Base-by-base conservation (phyloP, 1,139 yeast genomes). In the Blastobotrys ciferrii region DNA sequence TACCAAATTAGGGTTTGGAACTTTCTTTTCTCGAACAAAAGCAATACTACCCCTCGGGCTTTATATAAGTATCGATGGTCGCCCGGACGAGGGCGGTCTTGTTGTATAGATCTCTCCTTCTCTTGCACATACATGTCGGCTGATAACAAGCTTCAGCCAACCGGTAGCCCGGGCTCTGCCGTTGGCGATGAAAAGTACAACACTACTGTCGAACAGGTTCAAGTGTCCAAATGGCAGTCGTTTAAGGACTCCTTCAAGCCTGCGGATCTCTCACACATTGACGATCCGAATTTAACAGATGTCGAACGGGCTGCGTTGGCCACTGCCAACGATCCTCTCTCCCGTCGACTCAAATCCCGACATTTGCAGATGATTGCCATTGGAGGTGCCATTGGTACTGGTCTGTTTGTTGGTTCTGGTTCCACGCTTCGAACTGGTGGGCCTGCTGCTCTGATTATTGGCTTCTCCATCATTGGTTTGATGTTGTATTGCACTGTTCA, bases 301-400 rank as follows among this genome's bases (percentile, higher is more conserved):
- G 43, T 58, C 14, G 65, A 63, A 44, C 50, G 53, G 25, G 60
- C 65, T 6, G 64, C 64, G 38, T 46, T 53, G 15, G 63, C 64
- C 33, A 62, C 67, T 7, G 64, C 66, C 12, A 56, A 57, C 42
- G 55, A 76, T 13, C 75, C 74, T 1, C 62, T 75, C 47, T 63
- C 64, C 30, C 63, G 77, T 49, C 65, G 67, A 5, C 69, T 77
- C 52, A 70, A 76, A 55, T 67, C 70, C 46, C 71, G 83, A 47
- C 85, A 80, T 56, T 46, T 55, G 73, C 78, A 81, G 58, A 77
- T 84, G 83, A 85, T 87, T 54, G 86, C 95, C 33, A 74, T 87
- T 44, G 95, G 94, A 17, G 87, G 94, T 20, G 84, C 91, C 56
- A 84, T 87, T 49, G 95, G 95, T 69, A 82, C 87, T 1, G 88